Base-by-base conservation (phyloP, 2,329 filamentous ascomycete species). In the Chaetothyriales sp. region DNA sequence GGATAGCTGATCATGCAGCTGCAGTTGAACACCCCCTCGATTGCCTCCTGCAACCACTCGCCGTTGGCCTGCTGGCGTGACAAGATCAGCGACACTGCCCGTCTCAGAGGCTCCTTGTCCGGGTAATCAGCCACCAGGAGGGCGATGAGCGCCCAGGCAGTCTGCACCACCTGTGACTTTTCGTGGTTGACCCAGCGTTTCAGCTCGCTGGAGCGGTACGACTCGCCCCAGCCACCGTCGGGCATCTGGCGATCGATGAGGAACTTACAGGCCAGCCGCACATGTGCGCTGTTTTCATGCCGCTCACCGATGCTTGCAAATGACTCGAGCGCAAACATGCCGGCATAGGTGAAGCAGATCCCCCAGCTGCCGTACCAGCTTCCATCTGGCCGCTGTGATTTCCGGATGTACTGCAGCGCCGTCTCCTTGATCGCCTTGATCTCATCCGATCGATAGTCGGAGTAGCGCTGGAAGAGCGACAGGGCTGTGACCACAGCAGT, bases 351-450 rank as follows among this genome's bases (percentile, higher is more conserved):
- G 67, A 94, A 98, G 70, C 92, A 98, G 61, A 98, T 93, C 49
- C 86, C 92, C 92, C 92, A 98, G 63, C 81, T 88, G 45, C 92
- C 92, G 64, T 98, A 96, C 92, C 92, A 98, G 53, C 83, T 84
- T n/a, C 92, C 92, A 59, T 96, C 87, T 0, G 75, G 66, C 1
- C 78, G 73, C 67, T 96, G 92, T 2, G 81, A 78, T 1, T 75
- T 75, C 63, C 88, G 85, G 67, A 98, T 94, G 72, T 88, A 96
- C 47, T 74, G 70, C 1, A 95, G 79, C 0, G 89, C 88, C 39
- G 81, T 76, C 18, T 72, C 70, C 57, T 92, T 83, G 60, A 92
- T 87, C 0, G 63, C 64, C 7, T 77, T 72, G 57, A 98, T 90
- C 53, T 96, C 90, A 0, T 75, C 66, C 0, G 77, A 64, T 47